phyloP scores from a whole-genome alignment of 768 basidiomycete species.

The Chiua virens region DNA sequence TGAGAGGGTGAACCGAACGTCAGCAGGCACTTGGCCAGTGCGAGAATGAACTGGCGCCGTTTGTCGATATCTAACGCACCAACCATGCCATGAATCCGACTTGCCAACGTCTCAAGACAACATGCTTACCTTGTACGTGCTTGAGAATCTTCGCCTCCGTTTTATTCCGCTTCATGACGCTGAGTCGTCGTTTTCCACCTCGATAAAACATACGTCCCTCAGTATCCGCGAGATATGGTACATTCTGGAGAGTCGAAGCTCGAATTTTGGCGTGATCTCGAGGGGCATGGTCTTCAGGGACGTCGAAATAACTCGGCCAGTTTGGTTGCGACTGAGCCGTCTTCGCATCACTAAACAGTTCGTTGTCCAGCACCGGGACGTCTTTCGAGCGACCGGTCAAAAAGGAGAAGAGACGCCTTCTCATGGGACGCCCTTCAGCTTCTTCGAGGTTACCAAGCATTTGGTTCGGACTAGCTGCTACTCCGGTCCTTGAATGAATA shows the following conservation, averaged over 20 bases:
- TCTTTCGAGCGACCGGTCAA: constrained; percentile 8
- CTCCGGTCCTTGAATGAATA: background rate
- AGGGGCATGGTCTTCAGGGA: constrained; percentile 17
- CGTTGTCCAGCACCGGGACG: constrained; percentile 20
- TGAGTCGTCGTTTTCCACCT: constrained; percentile 30
- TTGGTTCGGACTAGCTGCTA: background rate
- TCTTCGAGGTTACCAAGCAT: constrained; percentile 9
- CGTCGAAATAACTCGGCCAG: constrained; percentile 22
- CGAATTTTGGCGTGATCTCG: constrained; percentile 16
- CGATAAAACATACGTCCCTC: constrained; percentile 29
- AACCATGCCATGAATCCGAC: constrained; percentile 1
- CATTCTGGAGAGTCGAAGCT: background rate
- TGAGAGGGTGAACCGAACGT: constrained; percentile 95
- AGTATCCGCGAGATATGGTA: constrained; percentile 6
- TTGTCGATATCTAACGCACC: constrained; percentile 47
- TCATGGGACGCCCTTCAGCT: no score
- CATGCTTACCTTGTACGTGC: constrained; percentile 52
- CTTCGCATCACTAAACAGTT: constrained; percentile 26
- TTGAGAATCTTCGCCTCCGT: constrained; percentile 38
- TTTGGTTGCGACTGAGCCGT: constrained; percentile 22
- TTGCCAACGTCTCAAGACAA: background rate
- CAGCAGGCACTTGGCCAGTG: constrained; percentile 84
- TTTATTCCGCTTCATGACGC: constrained; percentile 33
- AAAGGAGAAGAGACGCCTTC: constrained; percentile 14
- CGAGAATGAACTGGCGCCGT: constrained; percentile 74